Base-by-base conservation (phyloP, 1,284 basidiomycete species). In the Cutaneotrichosporon daszewskae region DNA sequence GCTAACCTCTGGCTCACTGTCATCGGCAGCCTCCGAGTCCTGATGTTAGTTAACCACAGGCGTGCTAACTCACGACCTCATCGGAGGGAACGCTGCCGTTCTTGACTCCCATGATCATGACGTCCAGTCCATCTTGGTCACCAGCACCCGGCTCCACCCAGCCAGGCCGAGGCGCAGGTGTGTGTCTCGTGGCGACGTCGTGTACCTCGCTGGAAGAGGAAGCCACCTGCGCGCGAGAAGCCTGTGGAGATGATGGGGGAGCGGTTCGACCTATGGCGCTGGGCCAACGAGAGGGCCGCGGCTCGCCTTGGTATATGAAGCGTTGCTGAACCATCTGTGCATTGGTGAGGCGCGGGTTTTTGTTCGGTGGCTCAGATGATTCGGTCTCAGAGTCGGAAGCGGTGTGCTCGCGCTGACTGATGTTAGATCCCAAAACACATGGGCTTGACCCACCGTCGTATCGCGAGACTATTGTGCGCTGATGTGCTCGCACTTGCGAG, bases 381-480 rank as follows among this genome's bases (percentile, higher is more conserved):
- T 68, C 64, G 1, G 60, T 64, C 23, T 66, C 63, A 3, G 57
- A 60, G 32, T 64, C 63, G 9, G 43, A 43, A 6, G 37, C 28
- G 1, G 40, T 43, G 24, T 28, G 27, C 1, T 52, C 55, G 14
- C 58, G 57, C 41, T 54, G 58, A 29, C 60, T 62, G 32, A 0
- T 10, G 22, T 41, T 39, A 47, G 38, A 16, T 22, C 8, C 4
- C 2, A 9, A 31, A 4, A n/a, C 3, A 12, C 12, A 12, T 11
- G n/a, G 22, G 2, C 3, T 1, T 10, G 4, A 24, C 58, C 28
- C 31, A 60, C 58, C 48, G 45, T 11, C 51, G 43, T 8, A 59
- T 55, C 19, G 44, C 48, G 13, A 53, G 40, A 32, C 48, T 57
- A 20, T 39, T 32, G 10, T 3, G 38, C 11, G n/a, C 40, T 31